These are phyloP conservation scores for Juglanconis sp. DNA, from an alignment of 2,329 filamentous ascomycete genomes.

Conservation along the genomic window DNA sequence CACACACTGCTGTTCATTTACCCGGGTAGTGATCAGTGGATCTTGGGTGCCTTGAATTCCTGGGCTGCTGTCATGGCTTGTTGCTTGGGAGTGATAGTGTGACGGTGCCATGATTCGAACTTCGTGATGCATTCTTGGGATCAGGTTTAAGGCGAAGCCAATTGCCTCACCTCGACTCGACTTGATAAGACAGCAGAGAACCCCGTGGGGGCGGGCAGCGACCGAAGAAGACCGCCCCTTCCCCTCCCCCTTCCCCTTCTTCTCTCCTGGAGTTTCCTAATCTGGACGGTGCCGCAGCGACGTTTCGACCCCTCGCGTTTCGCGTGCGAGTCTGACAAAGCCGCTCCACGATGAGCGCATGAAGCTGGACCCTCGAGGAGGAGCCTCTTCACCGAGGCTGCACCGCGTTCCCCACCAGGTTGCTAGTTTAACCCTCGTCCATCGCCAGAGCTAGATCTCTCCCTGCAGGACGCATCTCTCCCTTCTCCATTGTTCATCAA, in stretches of 20 bases:
- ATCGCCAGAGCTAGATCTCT: neutral
- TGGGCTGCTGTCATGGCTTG: neutral
- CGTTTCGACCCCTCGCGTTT: neutral
- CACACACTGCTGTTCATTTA: neutral
- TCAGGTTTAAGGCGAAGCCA: too few relatives aligned
- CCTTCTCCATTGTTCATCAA: slow-evolving; percentile 3
- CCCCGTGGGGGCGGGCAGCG: too few relatives aligned
- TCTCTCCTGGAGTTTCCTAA: too few relatives aligned
- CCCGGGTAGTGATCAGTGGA: neutral
- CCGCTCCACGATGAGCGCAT: neutral
- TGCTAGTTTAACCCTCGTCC: neutral
- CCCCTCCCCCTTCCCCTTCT: too few relatives aligned
- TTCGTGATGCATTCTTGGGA: too few relatives aligned
- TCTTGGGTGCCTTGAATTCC: too few relatives aligned
- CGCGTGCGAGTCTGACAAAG: neutral
- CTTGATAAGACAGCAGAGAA: too few relatives aligned
- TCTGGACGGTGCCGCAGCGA: neutral
- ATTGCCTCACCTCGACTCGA: too few relatives aligned
- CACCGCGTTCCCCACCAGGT: neutral
- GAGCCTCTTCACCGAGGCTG: neutral
- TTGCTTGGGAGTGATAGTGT: neutral
- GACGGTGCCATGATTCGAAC: too few relatives aligned
- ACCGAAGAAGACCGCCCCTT: too few relatives aligned
- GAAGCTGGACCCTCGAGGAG: too few relatives aligned
- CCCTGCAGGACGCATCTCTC: slow-evolving; percentile 10